A percentile compares a stretch with the other conserved stretches of the same genome.
phyloP scores from a whole-genome alignment of 208 protist genomes.

The Leishmania mexicana region DNA sequence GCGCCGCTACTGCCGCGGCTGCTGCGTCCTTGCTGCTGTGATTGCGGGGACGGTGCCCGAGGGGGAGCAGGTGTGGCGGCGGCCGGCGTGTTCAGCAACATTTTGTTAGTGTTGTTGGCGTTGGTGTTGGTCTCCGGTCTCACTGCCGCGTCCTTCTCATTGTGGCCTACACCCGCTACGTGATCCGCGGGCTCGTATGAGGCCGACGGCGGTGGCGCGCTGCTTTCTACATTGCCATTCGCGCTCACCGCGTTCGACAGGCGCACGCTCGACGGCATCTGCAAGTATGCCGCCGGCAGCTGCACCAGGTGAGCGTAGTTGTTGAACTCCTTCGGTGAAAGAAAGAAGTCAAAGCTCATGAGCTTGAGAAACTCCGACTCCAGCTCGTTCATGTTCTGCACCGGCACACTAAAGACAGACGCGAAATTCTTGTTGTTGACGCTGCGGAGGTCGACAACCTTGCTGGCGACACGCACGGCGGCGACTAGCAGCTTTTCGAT shows the following conservation, averaged over 20 bases:
- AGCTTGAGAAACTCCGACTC: slow-evolving; percentile 76
- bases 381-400: slow-evolving; percentile 69
- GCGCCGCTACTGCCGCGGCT: slow-evolving; percentile 2
- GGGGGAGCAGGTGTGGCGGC: background rate
- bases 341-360: slow-evolving; percentile 78
- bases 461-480: slow-evolving; percentile 77
- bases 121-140: background rate
- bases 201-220: background rate
- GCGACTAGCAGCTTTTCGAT: slow-evolving; percentile 77
- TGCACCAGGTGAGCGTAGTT: slow-evolving; percentile 63
- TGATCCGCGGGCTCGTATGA: background rate
- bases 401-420: slow-evolving; percentile 62
- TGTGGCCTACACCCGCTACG: background rate
- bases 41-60: slow-evolving; percentile 2
- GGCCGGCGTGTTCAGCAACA: background rate
- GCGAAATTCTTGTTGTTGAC: slow-evolving; percentile 91
- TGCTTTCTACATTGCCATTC: slow-evolving; percentile 1
- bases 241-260: slow-evolving; percentile 17
- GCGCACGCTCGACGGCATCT: slow-evolving; percentile 27
- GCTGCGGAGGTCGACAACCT: slow-evolving; percentile 85
- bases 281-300: slow-evolving; percentile 25
- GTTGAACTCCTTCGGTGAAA: slow-evolving; percentile 74
- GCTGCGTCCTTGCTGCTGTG: background rate
- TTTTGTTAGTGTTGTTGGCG: background rate
- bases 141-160: background rate